Evolutionary conservation across 768 basidiomycete genomes (phyloP), one percentile per base, ranked within the genome.

Genomic region (Russula sp.): DNA sequence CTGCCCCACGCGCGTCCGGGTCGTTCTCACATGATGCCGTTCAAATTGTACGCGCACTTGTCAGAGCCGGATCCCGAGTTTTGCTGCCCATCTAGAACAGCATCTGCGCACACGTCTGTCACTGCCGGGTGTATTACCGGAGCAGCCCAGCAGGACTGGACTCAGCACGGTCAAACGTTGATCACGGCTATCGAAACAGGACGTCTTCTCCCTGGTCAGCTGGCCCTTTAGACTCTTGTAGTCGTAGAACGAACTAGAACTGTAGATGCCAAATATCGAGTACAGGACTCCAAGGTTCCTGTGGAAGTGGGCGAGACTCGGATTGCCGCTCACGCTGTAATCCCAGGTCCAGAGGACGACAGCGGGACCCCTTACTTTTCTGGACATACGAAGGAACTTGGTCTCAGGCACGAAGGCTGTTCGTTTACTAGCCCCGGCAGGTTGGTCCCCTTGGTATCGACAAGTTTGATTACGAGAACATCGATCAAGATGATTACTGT

Each of bases 401-500:
- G 13, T 32, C 40, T 31, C 20, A 16, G 27, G 45, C 18, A 11
- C 11, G 1, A 22, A 22, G n/a, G 45, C 45, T 44, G 27, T 32
- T 18, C 6, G 14, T 9, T 34, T n/a, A 20, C n/a, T 45, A n/a
- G 9, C 18, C 14, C 20, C 11, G 45, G 52, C 56, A 10, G 4
- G 4, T 42, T 22, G 44, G 45, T 14, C 9, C 13, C 7, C 47
- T 9, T 13, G 4, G 2, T 1, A 3, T 16, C 18, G 35, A 1
- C 11, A 54, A 61, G 61, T 4, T 45, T 64, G 2, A 27, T n/a
- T 52, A 56, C 31, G 68, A 69, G 2, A 53, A 57, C 16, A 16
- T 71, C 13, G 65, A 70, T 8, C 40, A 51, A 32, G 68, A 70
- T 31, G 70, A 68, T 51, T 52, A 39, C 13, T 65, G 27, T 27